Percentiles rank a stretch among this genome's conserved stretches.
phyloP scores from a whole-genome alignment of 2,329 filamentous ascomycete genomes.

The Pezicula rhizophila region DNA sequence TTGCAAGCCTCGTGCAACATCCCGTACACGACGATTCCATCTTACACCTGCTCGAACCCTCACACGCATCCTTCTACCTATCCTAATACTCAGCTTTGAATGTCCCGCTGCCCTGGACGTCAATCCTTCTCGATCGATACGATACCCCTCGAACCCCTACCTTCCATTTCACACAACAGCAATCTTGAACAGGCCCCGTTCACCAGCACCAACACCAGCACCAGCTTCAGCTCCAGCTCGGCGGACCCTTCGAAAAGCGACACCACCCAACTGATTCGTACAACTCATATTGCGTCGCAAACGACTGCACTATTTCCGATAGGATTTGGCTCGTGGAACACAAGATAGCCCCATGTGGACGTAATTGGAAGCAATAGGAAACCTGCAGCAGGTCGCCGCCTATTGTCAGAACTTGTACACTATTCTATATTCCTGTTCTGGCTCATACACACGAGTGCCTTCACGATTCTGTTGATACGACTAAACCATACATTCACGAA shows the following conservation, averaged over 20 bases:
- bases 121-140: too few species aligned
- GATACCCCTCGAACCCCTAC: too few species aligned
- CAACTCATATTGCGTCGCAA: constrained; percentile 18
- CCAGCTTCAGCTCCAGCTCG: neutral
- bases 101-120: too few species aligned
- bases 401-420: constrained; percentile 15
- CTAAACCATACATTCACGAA: constrained; percentile 4
- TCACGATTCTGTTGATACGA: too few species aligned
- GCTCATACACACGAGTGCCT: constrained; percentile 6
- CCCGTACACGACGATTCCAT: too few species aligned
- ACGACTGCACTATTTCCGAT: constrained; percentile 14
- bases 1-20: too few species aligned
- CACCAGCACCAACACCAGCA: neutral
- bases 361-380: constrained; percentile 18
- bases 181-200: constrained; percentile 6
- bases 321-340: constrained; percentile 17
- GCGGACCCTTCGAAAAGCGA: constrained; percentile 1
- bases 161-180: constrained; percentile 1
- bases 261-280: constrained; percentile 7
- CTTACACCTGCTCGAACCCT: too few species aligned
- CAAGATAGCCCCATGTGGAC: constrained; percentile 22
- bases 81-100: too few species aligned
- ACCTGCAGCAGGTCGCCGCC: constrained; percentile 22
- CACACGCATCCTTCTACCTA: too few species aligned
- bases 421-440: neutral